phyloP scores from a whole-genome alignment of 345 rosid genomes.

The Bruguiera gymnorhiza region DNA sequence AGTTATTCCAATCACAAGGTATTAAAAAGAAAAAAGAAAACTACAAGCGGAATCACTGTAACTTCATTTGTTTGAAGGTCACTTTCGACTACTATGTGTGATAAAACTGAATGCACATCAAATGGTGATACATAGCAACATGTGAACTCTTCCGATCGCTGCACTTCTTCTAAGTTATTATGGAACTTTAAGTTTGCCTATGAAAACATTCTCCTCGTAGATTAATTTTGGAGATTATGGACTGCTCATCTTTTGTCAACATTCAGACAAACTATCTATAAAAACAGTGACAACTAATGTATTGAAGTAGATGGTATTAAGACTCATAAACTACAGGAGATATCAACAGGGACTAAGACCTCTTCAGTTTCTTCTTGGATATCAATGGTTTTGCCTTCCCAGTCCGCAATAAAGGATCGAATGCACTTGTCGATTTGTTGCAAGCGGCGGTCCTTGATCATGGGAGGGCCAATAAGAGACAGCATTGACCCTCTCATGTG shows the following conservation, averaged over 20 bases:
- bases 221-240: not conserved
- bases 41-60: not conserved
- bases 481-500: conserved; percentile 17
- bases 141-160: not conserved
- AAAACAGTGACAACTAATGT: not conserved
- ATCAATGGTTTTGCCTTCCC: conserved; percentile 24
- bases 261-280: not conserved
- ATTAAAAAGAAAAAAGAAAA: not conserved
- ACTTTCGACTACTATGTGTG: not conserved
- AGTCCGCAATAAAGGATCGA: conserved; percentile 5
- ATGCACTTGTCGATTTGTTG: not conserved
- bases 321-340: conserved; percentile 1
- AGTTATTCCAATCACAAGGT: not conserved
- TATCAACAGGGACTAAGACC: conserved; percentile 9
- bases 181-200: not conserved
- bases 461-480: conserved; percentile 10
- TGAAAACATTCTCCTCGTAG: not conserved
- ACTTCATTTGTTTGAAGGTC: not conserved
- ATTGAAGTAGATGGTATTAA: not conserved
- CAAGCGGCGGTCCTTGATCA: conserved; percentile 11
- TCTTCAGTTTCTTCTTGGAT: conserved; percentile 17
- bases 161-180: not conserved
- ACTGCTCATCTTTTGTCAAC: not conserved
- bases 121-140: not conserved
- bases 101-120: not conserved